Percentiles rank a stretch among this genome's conserved stretches.
Conservation (phyloP, 1,284 basidiomycete species). For the Xerocomus cyaneibrunnescens region DNA sequence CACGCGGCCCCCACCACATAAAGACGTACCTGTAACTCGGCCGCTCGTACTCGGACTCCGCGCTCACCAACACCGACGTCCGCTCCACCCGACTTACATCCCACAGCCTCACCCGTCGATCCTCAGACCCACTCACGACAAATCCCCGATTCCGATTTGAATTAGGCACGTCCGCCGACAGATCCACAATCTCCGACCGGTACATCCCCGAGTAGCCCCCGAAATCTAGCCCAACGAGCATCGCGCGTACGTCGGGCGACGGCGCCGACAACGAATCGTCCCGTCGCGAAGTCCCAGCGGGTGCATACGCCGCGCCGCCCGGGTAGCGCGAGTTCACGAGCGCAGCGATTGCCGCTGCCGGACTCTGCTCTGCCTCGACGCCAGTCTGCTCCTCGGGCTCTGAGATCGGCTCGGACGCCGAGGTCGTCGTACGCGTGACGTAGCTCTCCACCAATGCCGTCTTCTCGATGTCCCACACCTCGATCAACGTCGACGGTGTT, state of each 20-base stretch:
- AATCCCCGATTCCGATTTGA: constrained; percentile 58
- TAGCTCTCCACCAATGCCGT: constrained; percentile 67
- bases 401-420: constrained; percentile 44
- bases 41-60: constrained; percentile 65
- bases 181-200: constrained; percentile 54
- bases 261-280: constrained; percentile 44
- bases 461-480: constrained; percentile 82
- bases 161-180: constrained; percentile 41
- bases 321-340: constrained; percentile 49
- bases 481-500: constrained; percentile 52
- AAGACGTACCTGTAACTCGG: constrained; percentile 64
- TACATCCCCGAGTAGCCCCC: constrained; percentile 60
- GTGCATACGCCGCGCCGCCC: constrained; percentile 30
- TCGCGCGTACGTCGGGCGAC: constrained; percentile 59
- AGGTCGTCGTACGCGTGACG: constrained; percentile 45
- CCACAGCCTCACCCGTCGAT: constrained; percentile 80
- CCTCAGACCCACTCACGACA: constrained; percentile 80
- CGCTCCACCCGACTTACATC: constrained; percentile 72
- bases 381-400: constrained; percentile 52
- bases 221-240: constrained; percentile 71
- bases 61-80: constrained; percentile 71
- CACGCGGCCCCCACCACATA: not conserved
- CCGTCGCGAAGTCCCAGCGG: constrained; percentile 25
- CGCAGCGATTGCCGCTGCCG: constrained; percentile 66
- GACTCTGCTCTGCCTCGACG: constrained; percentile 56